These are phyloP conservation scores for Calonectria fujianensis DNA, from an alignment of 2,329 filamentous ascomycete genomes.

Conservation along the genomic window DNA sequence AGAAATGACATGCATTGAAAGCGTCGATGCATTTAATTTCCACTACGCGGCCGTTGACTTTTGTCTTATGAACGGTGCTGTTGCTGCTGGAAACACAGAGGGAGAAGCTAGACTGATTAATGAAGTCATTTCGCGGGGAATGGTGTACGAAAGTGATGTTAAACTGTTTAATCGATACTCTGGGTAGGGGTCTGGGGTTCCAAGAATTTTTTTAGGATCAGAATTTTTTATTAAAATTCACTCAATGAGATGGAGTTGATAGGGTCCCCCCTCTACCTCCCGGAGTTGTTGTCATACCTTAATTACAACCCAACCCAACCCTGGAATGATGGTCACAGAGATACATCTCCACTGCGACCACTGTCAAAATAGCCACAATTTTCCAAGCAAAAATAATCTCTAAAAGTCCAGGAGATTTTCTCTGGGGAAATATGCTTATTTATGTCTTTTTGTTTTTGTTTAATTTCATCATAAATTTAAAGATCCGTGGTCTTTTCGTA, in stretches of 20 bases:
- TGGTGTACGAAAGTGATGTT: conserved; percentile 24
- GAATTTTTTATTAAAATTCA: not conserved
- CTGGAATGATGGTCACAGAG: too few species aligned
- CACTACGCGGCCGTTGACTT: conserved; percentile 1
- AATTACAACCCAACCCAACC: not conserved
- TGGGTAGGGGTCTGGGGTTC: conserved; percentile 1
- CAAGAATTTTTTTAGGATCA: too few species aligned
- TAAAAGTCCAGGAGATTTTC: too few species aligned
- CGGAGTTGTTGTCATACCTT: conserved; percentile 22
- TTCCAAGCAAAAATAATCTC: too few species aligned
- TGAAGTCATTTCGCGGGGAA: conserved; percentile 23
- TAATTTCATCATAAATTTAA: too few species aligned
- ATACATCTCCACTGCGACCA: too few species aligned
- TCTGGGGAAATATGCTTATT: too few species aligned
- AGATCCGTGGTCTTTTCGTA: too few species aligned
- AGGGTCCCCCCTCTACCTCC: conserved; percentile 11
- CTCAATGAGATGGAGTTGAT: not conserved
- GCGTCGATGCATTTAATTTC: conserved; percentile 16
- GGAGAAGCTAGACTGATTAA: not conserved
- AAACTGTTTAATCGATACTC: conserved; percentile 19
- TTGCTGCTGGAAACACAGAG: conserved; percentile 28
- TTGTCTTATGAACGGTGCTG: conserved; percentile 23
- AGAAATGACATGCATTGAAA: conserved; percentile 12
- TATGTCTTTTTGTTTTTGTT: too few species aligned
- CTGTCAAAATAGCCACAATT: too few species aligned